A percentile compares a stretch with the other conserved stretches of the same genome.
phyloP scores from a whole-genome alignment of 495 filamentous ascomycete species.

The Elasticomyces elasticus region DNA sequence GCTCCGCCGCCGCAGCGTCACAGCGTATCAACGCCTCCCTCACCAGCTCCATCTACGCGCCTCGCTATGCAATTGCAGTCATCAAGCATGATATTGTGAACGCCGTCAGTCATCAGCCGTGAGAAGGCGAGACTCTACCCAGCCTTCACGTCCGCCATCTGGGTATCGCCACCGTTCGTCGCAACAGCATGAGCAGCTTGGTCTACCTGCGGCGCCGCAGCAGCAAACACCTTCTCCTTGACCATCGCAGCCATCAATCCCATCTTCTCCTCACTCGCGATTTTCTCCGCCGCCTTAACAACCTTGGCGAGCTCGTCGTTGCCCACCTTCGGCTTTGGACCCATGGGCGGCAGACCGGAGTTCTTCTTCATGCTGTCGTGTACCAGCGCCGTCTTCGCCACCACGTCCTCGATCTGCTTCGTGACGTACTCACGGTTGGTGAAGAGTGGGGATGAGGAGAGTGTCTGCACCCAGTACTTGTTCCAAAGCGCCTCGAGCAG shows the following conservation, averaged over 20 bases:
- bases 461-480: conserved; percentile 97
- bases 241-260: conserved; percentile 73
- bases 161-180: conserved; percentile 16
- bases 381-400: conserved; percentile 51
- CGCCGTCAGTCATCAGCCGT: neutral
- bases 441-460: conserved; percentile 89
- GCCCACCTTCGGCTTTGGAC: conserved; percentile 1
- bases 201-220: neutral
- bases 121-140: neutral
- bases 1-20: neutral
- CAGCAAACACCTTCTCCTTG: conserved; percentile 69
- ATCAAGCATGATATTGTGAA: neutral
- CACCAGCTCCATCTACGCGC: neutral
- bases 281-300: conserved; percentile 65
- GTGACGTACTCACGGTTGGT: conserved; percentile 88
- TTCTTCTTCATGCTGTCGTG: conserved; percentile 26
- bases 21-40: neutral
- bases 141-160: conserved; percentile 21
- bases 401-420: conserved; percentile 84
- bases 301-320: conserved; percentile 63
- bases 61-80: neutral
- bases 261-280: conserved; percentile 76
- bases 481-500: conserved; percentile 90
- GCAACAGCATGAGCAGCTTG: conserved; percentile 1
- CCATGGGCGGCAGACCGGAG: conserved; percentile 12